Evolutionary conservation across 371 early-diverging fungal species (phyloP), one percentile per base, ranked within the genome.

Genomic region (Mortierella sp.): DNA sequence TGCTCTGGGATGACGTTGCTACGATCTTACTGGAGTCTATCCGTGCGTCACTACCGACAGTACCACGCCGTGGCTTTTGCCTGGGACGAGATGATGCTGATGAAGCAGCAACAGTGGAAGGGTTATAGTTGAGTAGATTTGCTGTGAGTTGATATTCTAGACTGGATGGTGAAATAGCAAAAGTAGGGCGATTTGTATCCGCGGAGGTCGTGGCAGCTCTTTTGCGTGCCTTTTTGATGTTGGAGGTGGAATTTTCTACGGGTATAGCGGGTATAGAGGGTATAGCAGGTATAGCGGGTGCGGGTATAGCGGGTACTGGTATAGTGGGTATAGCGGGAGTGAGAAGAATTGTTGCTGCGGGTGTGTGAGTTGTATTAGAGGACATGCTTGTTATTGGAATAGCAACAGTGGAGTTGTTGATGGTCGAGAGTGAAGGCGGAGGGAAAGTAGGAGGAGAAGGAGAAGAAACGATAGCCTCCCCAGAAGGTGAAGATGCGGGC

Each of bases 91-190:
- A 33, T 43, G 28, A 28, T 58, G 58, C 24, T 24, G 58, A 32
- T 36, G 53, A 9, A 7, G 73, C 24, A 9, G 70, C 24, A 19
- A 69, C 3, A 36, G 57, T 22, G 3, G 62, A 9, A 21, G 61
- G 65, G 7, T 21, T 50, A 13, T 65, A 70, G 8, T 63, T 68
- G 13, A 80, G 75, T 3, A 80, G 50, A 32, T 38, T 70, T 48
- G 80, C 80, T n/a, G 80, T 74, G 41, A 80, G 67, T n/a, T 80
- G 80, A 41, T 80, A 80, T 57, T 80, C 80, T n/a, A 80, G 65
- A 43, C 80, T 80, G 13, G 80, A 80, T 48, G 80, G 74, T 16
- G 67, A 74, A 28, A 80, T 78, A 24, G 78, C 41, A 1, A 72
- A 10, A 8, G 69, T 24, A 7, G 74, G 63, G 5, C 58, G 60